A percentile compares a stretch with the other conserved stretches of the same genome.
phyloP scores from a whole-genome alignment of 371 early-diverging fungal species.

The Mucor irregularis region DNA sequence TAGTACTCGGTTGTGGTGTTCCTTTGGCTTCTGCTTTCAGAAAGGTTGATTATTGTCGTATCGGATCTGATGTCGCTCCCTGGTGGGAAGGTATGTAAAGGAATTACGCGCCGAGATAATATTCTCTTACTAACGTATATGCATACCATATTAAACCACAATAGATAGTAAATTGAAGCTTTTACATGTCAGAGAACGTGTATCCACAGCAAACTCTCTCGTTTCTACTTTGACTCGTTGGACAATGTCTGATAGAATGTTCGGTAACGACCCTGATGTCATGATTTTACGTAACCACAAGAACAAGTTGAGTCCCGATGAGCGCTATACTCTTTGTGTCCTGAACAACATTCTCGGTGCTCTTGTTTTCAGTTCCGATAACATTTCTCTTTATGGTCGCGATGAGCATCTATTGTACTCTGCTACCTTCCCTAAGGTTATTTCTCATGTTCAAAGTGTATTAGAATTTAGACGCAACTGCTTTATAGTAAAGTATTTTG shows the following conservation, averaged over 20 bases:
- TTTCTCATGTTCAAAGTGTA: constrained; percentile 42
- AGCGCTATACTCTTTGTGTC: constrained; percentile 55
- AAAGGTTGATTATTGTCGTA: constrained; percentile 60
- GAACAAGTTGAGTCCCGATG: constrained; percentile 47
- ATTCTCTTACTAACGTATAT: not conserved
- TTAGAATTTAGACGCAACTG: constrained; percentile 43
- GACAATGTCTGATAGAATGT: constrained; percentile 58
- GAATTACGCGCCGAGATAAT: not conserved
- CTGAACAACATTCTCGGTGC: constrained; percentile 62
- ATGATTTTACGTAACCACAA: constrained; percentile 55
- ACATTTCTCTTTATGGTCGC: constrained; percentile 38
- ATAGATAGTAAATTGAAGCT: constrained; percentile 50
- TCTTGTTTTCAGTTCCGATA: constrained; percentile 60
- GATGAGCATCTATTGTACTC: constrained; percentile 47
- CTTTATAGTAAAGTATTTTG: constrained; percentile 42
- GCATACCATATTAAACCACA: not conserved
- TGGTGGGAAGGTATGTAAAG: constrained; percentile 51
- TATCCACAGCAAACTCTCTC: constrained; percentile 58
- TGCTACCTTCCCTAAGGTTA: constrained; percentile 48
- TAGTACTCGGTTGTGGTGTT: constrained; percentile 61
- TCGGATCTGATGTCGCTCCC: constrained; percentile 62
- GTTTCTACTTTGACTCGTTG: constrained; percentile 57
- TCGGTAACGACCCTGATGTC: constrained; percentile 67
- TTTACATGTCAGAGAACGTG: constrained; percentile 61
- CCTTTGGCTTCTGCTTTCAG: constrained; percentile 56